phyloP scores from a whole-genome alignment of 176 grass and related monocot genomes.

The Metroxylon sagu region DNA sequence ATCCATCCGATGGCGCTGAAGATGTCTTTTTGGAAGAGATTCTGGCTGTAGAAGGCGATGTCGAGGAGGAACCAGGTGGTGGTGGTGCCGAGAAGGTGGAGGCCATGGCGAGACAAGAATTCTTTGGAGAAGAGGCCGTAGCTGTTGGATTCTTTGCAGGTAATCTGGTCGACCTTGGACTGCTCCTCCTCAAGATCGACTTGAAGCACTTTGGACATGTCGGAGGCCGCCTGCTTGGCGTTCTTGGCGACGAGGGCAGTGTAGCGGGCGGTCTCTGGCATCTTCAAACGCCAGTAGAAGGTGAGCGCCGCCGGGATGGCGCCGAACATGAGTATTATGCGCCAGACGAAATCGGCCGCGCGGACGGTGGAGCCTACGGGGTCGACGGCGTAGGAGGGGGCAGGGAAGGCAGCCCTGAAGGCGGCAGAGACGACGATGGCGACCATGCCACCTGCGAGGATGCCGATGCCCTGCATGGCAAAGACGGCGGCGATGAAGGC shows the following conservation, averaged over 20 bases:
- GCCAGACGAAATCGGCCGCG: constrained; percentile 40
- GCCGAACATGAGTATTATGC: constrained; percentile 54
- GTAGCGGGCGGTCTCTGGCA: constrained; percentile 62
- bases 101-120: constrained; percentile 33
- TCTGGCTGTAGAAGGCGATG: constrained; percentile 62
- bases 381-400: constrained; percentile 31
- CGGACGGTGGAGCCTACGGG: constrained; percentile 23
- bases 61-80: constrained; percentile 64
- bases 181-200: constrained; percentile 15
- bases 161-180: neutral
- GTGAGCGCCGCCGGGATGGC: constrained; percentile 52
- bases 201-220: constrained; percentile 40
- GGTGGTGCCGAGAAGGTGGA: constrained; percentile 38
- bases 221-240: constrained; percentile 21
- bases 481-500: too few species aligned
- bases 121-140: constrained; percentile 36
- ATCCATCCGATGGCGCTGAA: constrained; percentile 22
- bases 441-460: too few species aligned
- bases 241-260: constrained; percentile 40
- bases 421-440: constrained; percentile 13
- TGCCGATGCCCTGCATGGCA: too few species aligned
- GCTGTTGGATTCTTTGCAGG: neutral
- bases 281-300: constrained; percentile 67
- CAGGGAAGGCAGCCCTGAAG: constrained; percentile 14
- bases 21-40: constrained; percentile 73